A percentile compares a stretch with the other conserved stretches of the same genome.
phyloP scores from a whole-genome alignment of 768 basidiomycete species.

The Clitopilus passeckerianus region DNA sequence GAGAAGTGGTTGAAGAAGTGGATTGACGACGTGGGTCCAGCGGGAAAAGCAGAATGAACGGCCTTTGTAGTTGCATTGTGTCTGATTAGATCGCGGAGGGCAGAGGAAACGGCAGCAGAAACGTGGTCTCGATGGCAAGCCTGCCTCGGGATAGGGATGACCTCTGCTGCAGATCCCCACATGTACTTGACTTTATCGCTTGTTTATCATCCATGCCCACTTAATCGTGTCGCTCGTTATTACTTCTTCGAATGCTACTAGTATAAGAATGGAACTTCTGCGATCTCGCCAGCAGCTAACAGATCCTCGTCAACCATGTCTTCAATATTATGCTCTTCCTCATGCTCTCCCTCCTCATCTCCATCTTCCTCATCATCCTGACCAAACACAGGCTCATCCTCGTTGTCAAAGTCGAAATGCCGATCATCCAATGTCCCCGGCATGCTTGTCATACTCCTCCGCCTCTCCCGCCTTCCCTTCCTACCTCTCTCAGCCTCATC shows the following conservation, averaged over 20 bases:
- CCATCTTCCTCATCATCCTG: slow-evolving; percentile 20
- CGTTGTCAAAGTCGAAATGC: slow-evolving; percentile 51
- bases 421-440: slow-evolving; percentile 74
- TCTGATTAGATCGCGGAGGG: neutral
- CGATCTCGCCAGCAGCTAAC: slow-evolving; percentile 79
- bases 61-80: neutral
- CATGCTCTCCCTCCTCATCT: slow-evolving; percentile 27
- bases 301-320: slow-evolving; percentile 71
- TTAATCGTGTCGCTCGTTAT: too few relatives aligned
- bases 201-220: too few relatives aligned
- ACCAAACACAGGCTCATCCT: slow-evolving; percentile 28
- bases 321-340: slow-evolving; percentile 35
- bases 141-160: too few relatives aligned
- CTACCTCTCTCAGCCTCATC: slow-evolving; percentile 39
- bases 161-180: too few relatives aligned
- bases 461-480: slow-evolving; percentile 36
- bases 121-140: neutral
- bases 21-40: slow-evolving; percentile 18
- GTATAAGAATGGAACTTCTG: slow-evolving; percentile 59
- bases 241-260: neutral
- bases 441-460: slow-evolving; percentile 78
- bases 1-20: slow-evolving; percentile 59
- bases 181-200: too few relatives aligned
- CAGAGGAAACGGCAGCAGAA: neutral
- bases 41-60: neutral